A percentile compares a stretch with the other conserved stretches of the same genome.
These are phyloP conservation scores for Trichoderma polysporum DNA, from an alignment of 2,329 filamentous ascomycete species.

Conservation along the genomic window DNA sequence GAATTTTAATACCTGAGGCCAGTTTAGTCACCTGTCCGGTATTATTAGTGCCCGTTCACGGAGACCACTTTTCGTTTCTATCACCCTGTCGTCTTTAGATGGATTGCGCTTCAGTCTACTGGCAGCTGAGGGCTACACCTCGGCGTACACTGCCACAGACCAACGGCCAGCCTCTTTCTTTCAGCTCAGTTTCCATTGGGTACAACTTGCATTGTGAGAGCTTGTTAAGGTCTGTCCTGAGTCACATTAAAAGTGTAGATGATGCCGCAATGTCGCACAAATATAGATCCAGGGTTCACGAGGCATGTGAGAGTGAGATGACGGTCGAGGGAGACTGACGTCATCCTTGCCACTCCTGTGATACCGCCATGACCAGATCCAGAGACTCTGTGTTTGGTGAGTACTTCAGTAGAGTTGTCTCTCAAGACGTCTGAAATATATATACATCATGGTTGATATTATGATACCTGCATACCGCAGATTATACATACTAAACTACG, in stretches of 20 bases:
- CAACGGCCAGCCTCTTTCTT: background rate
- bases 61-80: too few relatives aligned
- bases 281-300: background rate
- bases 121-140: background rate
- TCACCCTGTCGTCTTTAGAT: background rate
- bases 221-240: background rate
- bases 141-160: background rate
- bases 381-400: background rate
- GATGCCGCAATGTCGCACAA: background rate
- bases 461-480: background rate
- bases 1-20: too few relatives aligned
- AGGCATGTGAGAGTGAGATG: constrained; percentile 4
- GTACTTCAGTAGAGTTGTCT: background rate
- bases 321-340: background rate
- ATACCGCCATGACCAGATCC: background rate
- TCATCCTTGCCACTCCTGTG: background rate
- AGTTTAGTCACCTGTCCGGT: too few relatives aligned
- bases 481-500: too few relatives aligned
- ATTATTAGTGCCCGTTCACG: too few relatives aligned
- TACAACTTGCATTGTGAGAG: background rate
- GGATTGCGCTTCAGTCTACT: background rate
- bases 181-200: background rate
- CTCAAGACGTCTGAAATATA: background rate
- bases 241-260: background rate
- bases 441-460: background rate